Evolutionary conservation across 1,284 basidiomycete genomes (phyloP), one percentile per base, ranked within the genome.

Genomic region (Sporisorium sorghi): DNA sequence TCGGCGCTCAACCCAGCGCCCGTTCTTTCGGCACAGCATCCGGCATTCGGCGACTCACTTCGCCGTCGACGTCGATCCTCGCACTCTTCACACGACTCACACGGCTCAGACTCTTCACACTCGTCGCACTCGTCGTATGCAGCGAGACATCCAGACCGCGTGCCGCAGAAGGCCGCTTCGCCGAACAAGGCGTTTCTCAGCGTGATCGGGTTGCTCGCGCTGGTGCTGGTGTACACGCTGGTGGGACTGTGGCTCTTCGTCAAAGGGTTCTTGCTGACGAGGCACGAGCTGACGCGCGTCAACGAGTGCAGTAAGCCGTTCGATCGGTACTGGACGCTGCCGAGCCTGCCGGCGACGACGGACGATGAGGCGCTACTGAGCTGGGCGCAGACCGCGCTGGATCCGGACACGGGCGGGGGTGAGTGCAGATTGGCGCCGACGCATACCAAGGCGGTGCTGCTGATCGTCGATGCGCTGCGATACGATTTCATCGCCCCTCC

Each of bases 391-490:
- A 32, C 40, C 0, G 48, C 33, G 17, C 47, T 81, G 6, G 46
- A 69, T 24, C 58, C 73, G 5, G 10, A 28, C 6, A 33, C 42
- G 15, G 73, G 67, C 0, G 1, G 35, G 12, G 74, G 67, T 11
- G 83, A 83, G 43, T 83, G 82, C 58, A 72, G 70, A 26, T 49
- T 84, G 11, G 68, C 75, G 0, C 55, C 76, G 21, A 75, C 66
- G 11, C 79, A 78, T 26, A 49, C 26, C 8, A 77, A 92, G 74
- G 91, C 92, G 9, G 88, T 99, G 33, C 72, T 98, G 32, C 87
- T 98, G 77, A 89, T 98, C 63, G 92, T 99, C 73, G 97, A 99
- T 85, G 90, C 97, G 0, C 88, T 99, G 19, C 90, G 97, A 1
- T 97, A 94, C 82, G 96, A 99, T 86, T 99, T 98, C 84, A 86